phyloP scores from a whole-genome alignment of 768 basidiomycete genomes.

The Boletellus ananiceps region DNA sequence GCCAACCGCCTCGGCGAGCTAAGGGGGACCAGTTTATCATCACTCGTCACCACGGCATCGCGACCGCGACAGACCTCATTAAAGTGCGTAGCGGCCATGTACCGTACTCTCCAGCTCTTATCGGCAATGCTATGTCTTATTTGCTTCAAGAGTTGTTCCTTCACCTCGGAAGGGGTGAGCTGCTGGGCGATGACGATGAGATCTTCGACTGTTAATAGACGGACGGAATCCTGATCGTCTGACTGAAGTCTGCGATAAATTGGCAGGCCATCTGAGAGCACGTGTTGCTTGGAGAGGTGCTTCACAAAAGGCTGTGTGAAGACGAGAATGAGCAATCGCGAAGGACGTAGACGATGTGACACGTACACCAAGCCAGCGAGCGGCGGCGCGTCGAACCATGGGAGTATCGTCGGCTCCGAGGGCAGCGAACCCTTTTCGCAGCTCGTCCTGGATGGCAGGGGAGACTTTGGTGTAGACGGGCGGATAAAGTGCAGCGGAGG shows the following conservation, averaged over 20 bases:
- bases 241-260: slow-evolving; percentile 90
- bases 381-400: slow-evolving; percentile 95
- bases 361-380: slow-evolving; percentile 93
- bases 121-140: slow-evolving; percentile 86
- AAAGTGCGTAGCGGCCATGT: slow-evolving; percentile 97
- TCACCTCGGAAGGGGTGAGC: slow-evolving; percentile 82
- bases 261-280: slow-evolving; percentile 83
- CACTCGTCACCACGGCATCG: background rate
- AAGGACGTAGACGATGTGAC: background rate
- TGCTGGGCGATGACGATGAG: slow-evolving; percentile 88
- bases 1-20: slow-evolving; percentile 92
- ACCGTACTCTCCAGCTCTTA: slow-evolving; percentile 98
- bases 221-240: slow-evolving; percentile 98
- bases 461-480: slow-evolving; percentile 84
- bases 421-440: slow-evolving; percentile 77
- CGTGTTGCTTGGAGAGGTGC: slow-evolving; percentile 72
- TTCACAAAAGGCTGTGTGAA: slow-evolving; percentile 65
- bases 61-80: slow-evolving; percentile 61
- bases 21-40: background rate
- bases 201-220: slow-evolving; percentile 91
- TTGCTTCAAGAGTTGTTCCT: slow-evolving; percentile 83
- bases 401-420: slow-evolving; percentile 94
- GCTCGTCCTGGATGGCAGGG: slow-evolving; percentile 71
- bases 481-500: slow-evolving; percentile 89
- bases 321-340: slow-evolving; percentile 9